Conservation (phyloP, 1,284 basidiomycete species). For the Papiliotrema laurentii region DNA sequence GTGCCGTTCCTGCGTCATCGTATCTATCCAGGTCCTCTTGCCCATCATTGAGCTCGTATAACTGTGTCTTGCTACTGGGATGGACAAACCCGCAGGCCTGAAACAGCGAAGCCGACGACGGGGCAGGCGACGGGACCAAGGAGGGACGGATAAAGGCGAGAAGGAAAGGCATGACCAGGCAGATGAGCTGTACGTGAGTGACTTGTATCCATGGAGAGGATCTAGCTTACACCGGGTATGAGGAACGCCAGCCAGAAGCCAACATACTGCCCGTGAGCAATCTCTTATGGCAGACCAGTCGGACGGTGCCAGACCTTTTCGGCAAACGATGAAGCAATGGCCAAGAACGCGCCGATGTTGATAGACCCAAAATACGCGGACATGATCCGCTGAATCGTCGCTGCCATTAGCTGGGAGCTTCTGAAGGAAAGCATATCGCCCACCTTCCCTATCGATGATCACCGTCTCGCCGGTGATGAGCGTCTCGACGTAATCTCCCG, state of each 20-base stretch:
- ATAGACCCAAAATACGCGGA: slow-evolving; percentile 29
- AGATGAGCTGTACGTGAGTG: neutral
- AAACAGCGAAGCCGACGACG: neutral
- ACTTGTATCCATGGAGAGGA: slow-evolving; percentile 5
- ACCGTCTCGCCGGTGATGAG: slow-evolving; percentile 34
- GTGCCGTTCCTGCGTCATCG: neutral
- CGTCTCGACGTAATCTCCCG: slow-evolving; percentile 19
- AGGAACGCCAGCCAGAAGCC: slow-evolving; percentile 42
- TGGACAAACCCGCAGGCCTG: no score
- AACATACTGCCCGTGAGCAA: neutral
- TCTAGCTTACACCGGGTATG: slow-evolving; percentile 31
- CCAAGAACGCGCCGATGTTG: slow-evolving; percentile 38
- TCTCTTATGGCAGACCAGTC: neutral
- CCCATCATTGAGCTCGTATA: no score
- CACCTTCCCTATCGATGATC: slow-evolving; percentile 25
- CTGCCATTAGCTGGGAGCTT: neutral
- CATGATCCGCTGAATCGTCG: slow-evolving; percentile 31
- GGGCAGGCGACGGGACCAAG: neutral
- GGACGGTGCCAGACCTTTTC: neutral
- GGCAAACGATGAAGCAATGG: neutral
- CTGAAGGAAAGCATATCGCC: neutral
- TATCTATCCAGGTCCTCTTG: no score
- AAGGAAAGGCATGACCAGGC: neutral
- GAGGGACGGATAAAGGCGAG: neutral
- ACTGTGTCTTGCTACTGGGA: no score